Percentiles rank a stretch among this genome's conserved stretches.
Conservation (phyloP, 805 yeast genomes). For the Saccharomycopsis malanga region DNA sequence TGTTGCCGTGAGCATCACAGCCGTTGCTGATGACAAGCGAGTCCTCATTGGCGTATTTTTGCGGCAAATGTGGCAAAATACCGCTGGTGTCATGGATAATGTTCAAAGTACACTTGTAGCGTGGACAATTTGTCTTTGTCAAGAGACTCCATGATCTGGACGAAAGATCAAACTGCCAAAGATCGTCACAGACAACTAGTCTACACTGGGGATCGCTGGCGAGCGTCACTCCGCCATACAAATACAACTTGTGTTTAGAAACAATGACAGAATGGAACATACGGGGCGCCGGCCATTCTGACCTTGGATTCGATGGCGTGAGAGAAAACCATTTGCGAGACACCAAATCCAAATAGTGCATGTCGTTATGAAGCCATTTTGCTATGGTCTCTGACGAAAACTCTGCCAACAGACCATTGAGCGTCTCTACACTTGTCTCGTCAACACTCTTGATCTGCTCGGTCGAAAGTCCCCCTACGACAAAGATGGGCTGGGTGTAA, state of each 20-base stretch:
- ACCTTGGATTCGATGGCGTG: not conserved
- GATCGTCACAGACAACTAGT: slow-evolving; percentile 48
- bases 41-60: slow-evolving; percentile 7
- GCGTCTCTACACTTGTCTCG: slow-evolving; percentile 4
- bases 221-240: slow-evolving; percentile 59
- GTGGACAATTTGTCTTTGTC: slow-evolving; percentile 29
- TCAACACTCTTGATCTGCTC: slow-evolving; percentile 19
- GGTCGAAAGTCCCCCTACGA: slow-evolving; percentile 3
- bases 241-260: slow-evolving; percentile 42
- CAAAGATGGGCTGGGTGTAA: slow-evolving; percentile 5
- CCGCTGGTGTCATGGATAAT: slow-evolving; percentile 10
- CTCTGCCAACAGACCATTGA: not conserved
- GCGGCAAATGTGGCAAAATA: not conserved
- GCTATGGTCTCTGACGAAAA: not conserved
- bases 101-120: slow-evolving; percentile 24
- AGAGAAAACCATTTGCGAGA: slow-evolving; percentile 46
- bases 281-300: slow-evolving; percentile 32
- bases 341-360: slow-evolving; percentile 52
- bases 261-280: slow-evolving; percentile 53
- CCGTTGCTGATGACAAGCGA: slow-evolving; percentile 10
- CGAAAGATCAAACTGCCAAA: slow-evolving; percentile 59
- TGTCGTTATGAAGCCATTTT: slow-evolving; percentile 52
- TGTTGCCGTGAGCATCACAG: not conserved
- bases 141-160: slow-evolving; percentile 48
- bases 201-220: slow-evolving; percentile 29